Conservation (phyloP, 768 basidiomycete genomes). For the Xerocomus brunneocitrinus region DNA sequence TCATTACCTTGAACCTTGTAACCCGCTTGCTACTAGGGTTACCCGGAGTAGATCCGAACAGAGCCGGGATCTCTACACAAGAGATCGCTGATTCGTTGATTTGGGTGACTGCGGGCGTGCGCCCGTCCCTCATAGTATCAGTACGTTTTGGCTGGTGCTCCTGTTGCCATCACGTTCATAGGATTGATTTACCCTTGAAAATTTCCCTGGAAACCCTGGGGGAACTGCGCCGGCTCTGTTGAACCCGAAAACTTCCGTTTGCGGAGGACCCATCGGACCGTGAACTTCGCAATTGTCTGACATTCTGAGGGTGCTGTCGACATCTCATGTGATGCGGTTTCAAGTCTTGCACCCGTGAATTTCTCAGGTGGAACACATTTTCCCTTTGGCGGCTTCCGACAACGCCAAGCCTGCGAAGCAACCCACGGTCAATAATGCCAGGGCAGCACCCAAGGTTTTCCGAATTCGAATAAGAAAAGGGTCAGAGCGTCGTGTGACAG, state of each 20-base stretch:
- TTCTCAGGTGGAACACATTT: not conserved
- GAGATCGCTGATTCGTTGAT: not conserved
- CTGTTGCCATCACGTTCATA: conserved; percentile 39
- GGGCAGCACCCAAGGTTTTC: not conserved
- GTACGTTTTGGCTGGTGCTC: not conserved
- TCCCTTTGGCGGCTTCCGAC: not conserved
- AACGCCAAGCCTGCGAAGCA: not conserved
- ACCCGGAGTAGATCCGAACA: not conserved
- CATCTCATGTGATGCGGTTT: conserved; percentile 18
- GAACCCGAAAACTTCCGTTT: conserved; percentile 1
- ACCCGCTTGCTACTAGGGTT: not conserved
- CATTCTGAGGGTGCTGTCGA: not conserved
- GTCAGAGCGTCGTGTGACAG: conserved; percentile 15
- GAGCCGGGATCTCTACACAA: not conserved
- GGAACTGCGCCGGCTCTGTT: conserved; percentile 45
- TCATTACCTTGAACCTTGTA: not conserved
- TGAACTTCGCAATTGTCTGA: conserved; percentile 5
- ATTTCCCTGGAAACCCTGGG: conserved; percentile 43
- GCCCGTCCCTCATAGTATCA: not conserved
- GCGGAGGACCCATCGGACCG: conserved; percentile 1
- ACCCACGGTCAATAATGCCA: not conserved
- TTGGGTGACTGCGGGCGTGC: not conserved
- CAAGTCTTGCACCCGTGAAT: not conserved
- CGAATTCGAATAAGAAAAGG: conserved; percentile 8
- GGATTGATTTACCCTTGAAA: conserved; percentile 40